These are phyloP conservation scores for Colletotrichum paranaense DNA, from an alignment of 2,329 filamentous ascomycete species.

Conservation along the genomic window DNA sequence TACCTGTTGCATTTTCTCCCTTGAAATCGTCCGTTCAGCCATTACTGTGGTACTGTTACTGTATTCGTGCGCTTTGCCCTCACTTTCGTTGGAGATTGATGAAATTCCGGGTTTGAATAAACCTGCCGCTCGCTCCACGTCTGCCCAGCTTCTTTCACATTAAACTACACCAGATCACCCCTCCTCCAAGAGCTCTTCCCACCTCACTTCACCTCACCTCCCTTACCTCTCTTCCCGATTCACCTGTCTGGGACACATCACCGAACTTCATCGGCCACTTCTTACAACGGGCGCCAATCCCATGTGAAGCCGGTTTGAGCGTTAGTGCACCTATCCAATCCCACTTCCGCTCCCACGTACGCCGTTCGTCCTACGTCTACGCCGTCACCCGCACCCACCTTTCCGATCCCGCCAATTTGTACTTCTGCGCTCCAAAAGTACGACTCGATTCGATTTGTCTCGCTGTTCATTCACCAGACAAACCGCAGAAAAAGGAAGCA, in stretches of 20 bases:
- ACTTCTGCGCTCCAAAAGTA: neutral
- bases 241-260: neutral
- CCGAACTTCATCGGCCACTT: conserved; percentile 7
- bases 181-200: neutral
- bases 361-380: conserved; percentile 5
- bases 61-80: conserved; percentile 1
- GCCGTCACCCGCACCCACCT: conserved; percentile 19
- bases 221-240: neutral
- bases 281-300: conserved; percentile 22
- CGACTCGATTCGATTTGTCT: conserved; percentile 2
- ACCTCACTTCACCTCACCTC: no score
- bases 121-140: conserved; percentile 26
- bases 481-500: conserved; percentile 15
- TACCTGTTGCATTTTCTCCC: neutral
- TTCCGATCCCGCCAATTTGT: neutral
- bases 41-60: neutral
- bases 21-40: conserved; percentile 1
- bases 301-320: conserved; percentile 19
- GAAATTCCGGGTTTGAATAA: conserved; percentile 13
- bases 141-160: neutral
- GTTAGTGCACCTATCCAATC: conserved; percentile 17
- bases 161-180: neutral
- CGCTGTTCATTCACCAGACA: neutral
- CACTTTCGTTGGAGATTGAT: conserved; percentile 30
- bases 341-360: conserved; percentile 22